A percentile compares a stretch with the other conserved stretches of the same genome.
These are phyloP conservation scores for Plasmodium coatneyi DNA, from an alignment of 169 alveolate genomes.

Conservation along the genomic window DNA sequence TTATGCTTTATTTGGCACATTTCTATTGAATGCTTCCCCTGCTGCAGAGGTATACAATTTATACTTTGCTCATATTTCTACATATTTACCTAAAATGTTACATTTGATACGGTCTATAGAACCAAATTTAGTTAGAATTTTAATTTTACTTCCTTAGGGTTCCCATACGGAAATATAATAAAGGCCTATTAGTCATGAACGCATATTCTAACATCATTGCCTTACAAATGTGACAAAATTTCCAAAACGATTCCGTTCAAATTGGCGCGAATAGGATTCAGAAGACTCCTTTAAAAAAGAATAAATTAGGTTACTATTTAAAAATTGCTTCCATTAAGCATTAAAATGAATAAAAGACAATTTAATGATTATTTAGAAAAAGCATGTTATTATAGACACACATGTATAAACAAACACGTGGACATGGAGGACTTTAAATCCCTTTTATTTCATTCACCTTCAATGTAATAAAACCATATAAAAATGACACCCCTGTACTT, in stretches of 20 bases:
- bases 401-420: too few relatives aligned
- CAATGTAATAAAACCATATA: too few relatives aligned
- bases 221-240: not conserved
- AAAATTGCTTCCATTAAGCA: too few relatives aligned
- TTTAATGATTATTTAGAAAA: too few relatives aligned
- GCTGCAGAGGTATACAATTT: not conserved
- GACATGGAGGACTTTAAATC: too few relatives aligned
- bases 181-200: not conserved
- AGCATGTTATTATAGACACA: too few relatives aligned
- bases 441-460: too few relatives aligned
- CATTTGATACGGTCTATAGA: not conserved
- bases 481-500: too few relatives aligned
- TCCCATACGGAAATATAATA: not conserved
- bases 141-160: not conserved
- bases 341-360: too few relatives aligned
- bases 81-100: not conserved
- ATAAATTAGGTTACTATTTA: too few relatives aligned
- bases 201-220: not conserved
- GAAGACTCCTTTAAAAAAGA: not conserved
- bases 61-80: not conserved
- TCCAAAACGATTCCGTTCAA: not conserved
- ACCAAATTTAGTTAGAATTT: not conserved
- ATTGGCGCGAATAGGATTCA: not conserved
- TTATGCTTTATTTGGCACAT: not conserved
- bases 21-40: not conserved